phyloP scores from a whole-genome alignment of 148 eudicot species.

The Dianthus caryophyllus region DNA sequence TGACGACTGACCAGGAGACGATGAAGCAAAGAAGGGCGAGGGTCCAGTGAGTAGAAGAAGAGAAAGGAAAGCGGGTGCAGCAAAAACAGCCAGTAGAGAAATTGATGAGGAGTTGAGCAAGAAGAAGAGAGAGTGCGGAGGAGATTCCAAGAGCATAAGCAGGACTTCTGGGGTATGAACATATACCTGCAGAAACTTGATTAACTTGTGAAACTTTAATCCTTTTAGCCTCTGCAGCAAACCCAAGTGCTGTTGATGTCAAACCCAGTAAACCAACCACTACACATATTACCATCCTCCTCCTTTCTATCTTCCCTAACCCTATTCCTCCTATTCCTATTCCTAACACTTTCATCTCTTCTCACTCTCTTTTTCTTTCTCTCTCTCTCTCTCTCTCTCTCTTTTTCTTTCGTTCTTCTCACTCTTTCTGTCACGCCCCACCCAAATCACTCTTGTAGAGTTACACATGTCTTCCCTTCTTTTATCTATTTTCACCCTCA shows the following conservation, averaged over 20 bases:
- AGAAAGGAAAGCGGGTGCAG: constrained; percentile 20
- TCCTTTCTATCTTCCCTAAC: constrained; percentile 41
- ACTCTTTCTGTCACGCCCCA: too few species aligned
- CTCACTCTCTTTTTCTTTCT: too few species aligned
- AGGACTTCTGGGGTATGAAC: constrained; percentile 76
- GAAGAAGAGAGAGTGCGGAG: constrained; percentile 61
- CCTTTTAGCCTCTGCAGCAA: constrained; percentile 69
- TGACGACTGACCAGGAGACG: constrained; percentile 95
- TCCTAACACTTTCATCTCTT: too few species aligned
- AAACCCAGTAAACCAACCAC: constrained; percentile 64
- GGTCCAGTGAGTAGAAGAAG: constrained; percentile 49
- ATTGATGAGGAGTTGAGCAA: constrained; percentile 61
- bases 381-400: too few species aligned
- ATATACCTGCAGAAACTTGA: constrained; percentile 48
- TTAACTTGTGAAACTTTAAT: constrained; percentile 47
- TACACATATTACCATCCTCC: constrained; percentile 37
- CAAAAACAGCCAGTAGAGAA: constrained; percentile 69
- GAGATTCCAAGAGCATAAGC: constrained; percentile 66
- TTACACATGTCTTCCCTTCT: too few species aligned
- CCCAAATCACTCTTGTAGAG: too few species aligned
- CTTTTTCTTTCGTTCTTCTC: too few species aligned
- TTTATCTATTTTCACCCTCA: too few species aligned
- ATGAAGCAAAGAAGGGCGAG: constrained; percentile 62
- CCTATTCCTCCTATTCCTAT: too few species aligned
- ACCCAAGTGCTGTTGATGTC: constrained; percentile 51